Percentiles rank a stretch among this genome's conserved stretches.
These are phyloP conservation scores for Claviceps paspali DNA, from an alignment of 2,329 filamentous ascomycete species.

Conservation along the genomic window DNA sequence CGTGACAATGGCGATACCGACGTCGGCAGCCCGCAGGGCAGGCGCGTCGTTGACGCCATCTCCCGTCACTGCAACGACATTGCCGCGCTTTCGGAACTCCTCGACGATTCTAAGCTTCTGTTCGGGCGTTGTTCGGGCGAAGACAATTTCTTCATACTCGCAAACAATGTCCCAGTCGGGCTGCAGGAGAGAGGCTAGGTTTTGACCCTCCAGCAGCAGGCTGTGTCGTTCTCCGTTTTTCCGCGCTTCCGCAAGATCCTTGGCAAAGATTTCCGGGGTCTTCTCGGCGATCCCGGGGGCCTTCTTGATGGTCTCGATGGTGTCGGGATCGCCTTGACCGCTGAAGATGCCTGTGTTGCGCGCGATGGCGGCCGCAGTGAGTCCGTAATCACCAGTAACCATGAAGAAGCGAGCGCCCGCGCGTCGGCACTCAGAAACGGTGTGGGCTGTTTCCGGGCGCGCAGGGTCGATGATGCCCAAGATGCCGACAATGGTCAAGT, in stretches of 20 bases:
- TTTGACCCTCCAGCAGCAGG: constrained; percentile 37
- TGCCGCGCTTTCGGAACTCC: constrained; percentile 42
- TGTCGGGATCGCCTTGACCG: constrained; percentile 26
- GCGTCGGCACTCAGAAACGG: constrained; percentile 26
- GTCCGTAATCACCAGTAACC: constrained; percentile 32
- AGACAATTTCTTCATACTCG: constrained; percentile 44
- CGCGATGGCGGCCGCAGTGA: constrained; percentile 51
- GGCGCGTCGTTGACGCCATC: constrained; percentile 57
- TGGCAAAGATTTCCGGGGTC: constrained; percentile 2
- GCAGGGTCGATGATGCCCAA: constrained; percentile 35
- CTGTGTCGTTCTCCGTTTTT: constrained; percentile 10
- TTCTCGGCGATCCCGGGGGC: too few species aligned
- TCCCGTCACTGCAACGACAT: constrained; percentile 56
- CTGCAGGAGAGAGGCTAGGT: constrained; percentile 37
- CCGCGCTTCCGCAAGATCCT: constrained; percentile 10
- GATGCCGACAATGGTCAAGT: constrained; percentile 34
- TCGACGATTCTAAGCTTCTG: constrained; percentile 61
- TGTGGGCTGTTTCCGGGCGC: constrained; percentile 25
- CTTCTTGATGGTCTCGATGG: constrained; percentile 12
- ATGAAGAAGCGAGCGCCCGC: constrained; percentile 31
- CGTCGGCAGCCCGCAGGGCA: constrained; percentile 49
- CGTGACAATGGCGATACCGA: constrained; percentile 52
- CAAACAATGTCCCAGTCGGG: constrained; percentile 31
- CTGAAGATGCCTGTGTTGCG: constrained; percentile 50
- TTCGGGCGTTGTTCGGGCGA: constrained; percentile 52